Evolutionary conservation across 2,329 filamentous ascomycete genomes (phyloP), one percentile per base, ranked within the genome.

Genomic region (Hymenoscyphus occultus): DNA sequence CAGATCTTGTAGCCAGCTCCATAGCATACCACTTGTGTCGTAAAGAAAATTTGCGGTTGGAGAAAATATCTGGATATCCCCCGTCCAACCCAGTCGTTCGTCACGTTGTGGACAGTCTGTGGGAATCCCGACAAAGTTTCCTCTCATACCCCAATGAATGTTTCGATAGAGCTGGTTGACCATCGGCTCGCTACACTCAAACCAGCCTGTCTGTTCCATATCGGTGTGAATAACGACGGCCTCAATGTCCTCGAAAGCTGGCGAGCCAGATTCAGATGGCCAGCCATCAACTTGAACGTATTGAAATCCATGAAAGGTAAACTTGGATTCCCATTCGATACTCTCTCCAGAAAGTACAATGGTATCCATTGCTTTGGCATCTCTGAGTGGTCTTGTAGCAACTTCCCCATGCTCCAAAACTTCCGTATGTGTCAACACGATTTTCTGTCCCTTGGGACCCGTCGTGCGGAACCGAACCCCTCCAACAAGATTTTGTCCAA

Each of bases 401-500:
- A 81, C 70, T 68, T 82, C 80, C 7, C 76, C 77, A 60, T 79
- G 65, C 56, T 81, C 78, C 5, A 83, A 70, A 0, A 82, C 79
- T 69, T 82, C 80, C 0, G 78, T 76, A 65, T 82, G 80, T 0
- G 69, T 71, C 19, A 82, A 74, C 3, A 75, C 78, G 22, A 86
- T 78, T 9, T 73, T 77, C 2, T 78, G 75, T 0, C 79, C 80
- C 2, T 71, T 70, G 0, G 76, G 74, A 0, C 77, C 80, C 48
- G 68, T 68, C 1, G 81, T 71, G 0, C 74, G 71, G 12, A 86
- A 68, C 0, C 75, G 74, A 1, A 85, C 63, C 68, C 78, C 78
- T 1, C 84, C 85, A 0, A 86, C 84, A 0, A 86, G 74, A 68
- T 87, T 86, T 69, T 87, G 84, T 1, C 84, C 84, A 71, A 86